Base-by-base conservation (phyloP, 164 flowering plant species). In the Dillenia suffruticosa region DNA sequence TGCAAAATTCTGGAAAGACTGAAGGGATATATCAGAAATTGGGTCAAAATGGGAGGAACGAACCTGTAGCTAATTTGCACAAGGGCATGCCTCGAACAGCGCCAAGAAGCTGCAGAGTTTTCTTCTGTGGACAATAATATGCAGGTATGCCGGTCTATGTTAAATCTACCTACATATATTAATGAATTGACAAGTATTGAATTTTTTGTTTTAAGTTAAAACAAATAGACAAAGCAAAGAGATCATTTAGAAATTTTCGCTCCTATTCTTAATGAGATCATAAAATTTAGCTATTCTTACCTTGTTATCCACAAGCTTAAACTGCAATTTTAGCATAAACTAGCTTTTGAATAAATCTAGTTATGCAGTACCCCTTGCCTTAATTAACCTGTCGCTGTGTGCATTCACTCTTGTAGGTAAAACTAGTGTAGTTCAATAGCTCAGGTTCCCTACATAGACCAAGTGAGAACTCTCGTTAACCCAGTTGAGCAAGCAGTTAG, bases 111-210 rank as follows among this genome's bases (percentile, higher is more conserved):
- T 87, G 92, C 57, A 63, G 97, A 57, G 96, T 84, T 44, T 91
- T 94, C 84, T 68, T 91, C 54, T 89, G 89, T 66, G 97, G 99
- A 9, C 90, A 94, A 77, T 96, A 88, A 66, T 78, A 76, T 77
- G 92, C 98, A 59, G 97, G 95, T 84, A 80, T 69, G 46, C n/a
- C 65, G 15, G 17, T 15, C 56, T 13, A 24, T 16, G 1, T 44
- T 10, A 46, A 46, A 24, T 54, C 8, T 10, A 24, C 26, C 40
- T 32, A 6, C 40, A 12, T 14, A 56, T 14, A 32, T 9, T 2
- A 12, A n/a, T 5, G 14, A 13, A 9, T 3, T 12, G n/a, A 43
- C 9, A 57, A 44, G 15, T n/a, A 19, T 17, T n/a, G 47, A 56
- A 40, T 13, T 43, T 56, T 8, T 4, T 32, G n/a, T 49, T 52